Percentiles rank a stretch among this genome's conserved stretches.
These are phyloP conservation scores for Phoma sp. DNA, from an alignment of 2,329 filamentous ascomycete genomes.

Conservation along the genomic window DNA sequence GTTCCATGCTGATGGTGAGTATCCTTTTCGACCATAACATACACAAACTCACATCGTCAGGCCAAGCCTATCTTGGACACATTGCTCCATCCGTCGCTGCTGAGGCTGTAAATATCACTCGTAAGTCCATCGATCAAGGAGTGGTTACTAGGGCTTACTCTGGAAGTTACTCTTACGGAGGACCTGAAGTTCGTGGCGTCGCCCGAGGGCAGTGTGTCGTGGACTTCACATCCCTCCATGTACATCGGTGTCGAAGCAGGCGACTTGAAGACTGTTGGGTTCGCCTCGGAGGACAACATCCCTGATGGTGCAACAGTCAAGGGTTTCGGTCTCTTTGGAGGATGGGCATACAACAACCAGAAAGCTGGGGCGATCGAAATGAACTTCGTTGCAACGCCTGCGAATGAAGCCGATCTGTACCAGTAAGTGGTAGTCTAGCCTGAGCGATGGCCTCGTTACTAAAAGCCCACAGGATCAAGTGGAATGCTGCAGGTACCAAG, in stretches of 20 bases:
- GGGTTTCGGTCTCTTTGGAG: constrained; percentile 42
- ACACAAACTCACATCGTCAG: constrained; percentile 21
- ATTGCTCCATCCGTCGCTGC: constrained; percentile 19
- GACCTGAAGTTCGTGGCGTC: constrained; percentile 27
- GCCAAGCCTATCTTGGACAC: constrained; percentile 43
- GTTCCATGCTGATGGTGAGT: constrained; percentile 46
- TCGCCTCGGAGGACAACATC: constrained; percentile 24
- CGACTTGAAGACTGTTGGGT: constrained; percentile 35
- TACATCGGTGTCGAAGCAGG: constrained; percentile 27
- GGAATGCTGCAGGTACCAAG: not conserved
- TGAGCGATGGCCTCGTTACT: not conserved
- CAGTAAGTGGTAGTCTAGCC: constrained; percentile 1
- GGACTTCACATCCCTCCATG: constrained; percentile 24
- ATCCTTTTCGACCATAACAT: not conserved
- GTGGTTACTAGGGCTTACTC: not conserved
- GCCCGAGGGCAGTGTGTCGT: constrained; percentile 24
- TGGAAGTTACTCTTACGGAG: constrained; percentile 17
- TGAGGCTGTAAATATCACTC: constrained; percentile 39
- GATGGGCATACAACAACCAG: constrained; percentile 35
- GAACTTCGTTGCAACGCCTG: constrained; percentile 25
- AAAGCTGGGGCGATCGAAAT: constrained; percentile 19
- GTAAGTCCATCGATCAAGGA: constrained; percentile 16
- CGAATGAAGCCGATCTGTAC: constrained; percentile 24
- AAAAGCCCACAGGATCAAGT: not conserved
- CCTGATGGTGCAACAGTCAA: constrained; percentile 10